Evolutionary conservation across 2,329 filamentous ascomycete species (phyloP).

Genomic region (Pestalotiopsis sp.): DNA sequence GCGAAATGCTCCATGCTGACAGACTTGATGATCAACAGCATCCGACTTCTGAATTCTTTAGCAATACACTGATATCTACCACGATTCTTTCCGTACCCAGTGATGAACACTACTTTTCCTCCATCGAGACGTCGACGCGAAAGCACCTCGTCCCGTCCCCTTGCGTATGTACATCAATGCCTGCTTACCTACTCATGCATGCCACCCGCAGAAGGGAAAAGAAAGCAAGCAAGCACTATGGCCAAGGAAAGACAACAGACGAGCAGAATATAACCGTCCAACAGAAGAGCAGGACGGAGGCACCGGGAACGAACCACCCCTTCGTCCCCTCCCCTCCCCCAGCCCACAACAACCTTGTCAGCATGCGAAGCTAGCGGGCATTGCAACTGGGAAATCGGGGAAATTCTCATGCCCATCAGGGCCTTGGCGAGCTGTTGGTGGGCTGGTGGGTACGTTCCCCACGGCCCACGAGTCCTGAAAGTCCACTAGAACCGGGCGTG

Average conservation of each 20-base stretch:
- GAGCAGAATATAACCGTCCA: neutral
- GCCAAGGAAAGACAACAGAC: neutral
- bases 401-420: conserved; percentile 9
- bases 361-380: conserved; percentile 11
- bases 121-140: neutral
- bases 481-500: conserved; percentile 3
- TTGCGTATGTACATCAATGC: neutral
- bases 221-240: neutral
- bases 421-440: conserved; percentile 8
- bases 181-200: neutral
- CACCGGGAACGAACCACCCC: neutral
- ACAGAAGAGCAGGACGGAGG: neutral
- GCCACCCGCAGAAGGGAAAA: neutral
- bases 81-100: neutral
- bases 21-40: no score
- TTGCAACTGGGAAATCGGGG: conserved; percentile 12
- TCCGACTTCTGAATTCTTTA: neutral
- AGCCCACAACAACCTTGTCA: conserved; percentile 7
- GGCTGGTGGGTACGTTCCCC: conserved; percentile 10
- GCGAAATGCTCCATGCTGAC: no score
- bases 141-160: neutral
- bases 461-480: conserved; percentile 3
- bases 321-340: neutral
- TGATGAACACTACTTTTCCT: neutral
- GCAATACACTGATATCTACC: neutral